Percentiles rank a stretch among this genome's conserved stretches.
Evolutionary conservation across 2,329 filamentous ascomycete genomes (phyloP).

Genomic region (Colletotrichum chrysophilum): DNA sequence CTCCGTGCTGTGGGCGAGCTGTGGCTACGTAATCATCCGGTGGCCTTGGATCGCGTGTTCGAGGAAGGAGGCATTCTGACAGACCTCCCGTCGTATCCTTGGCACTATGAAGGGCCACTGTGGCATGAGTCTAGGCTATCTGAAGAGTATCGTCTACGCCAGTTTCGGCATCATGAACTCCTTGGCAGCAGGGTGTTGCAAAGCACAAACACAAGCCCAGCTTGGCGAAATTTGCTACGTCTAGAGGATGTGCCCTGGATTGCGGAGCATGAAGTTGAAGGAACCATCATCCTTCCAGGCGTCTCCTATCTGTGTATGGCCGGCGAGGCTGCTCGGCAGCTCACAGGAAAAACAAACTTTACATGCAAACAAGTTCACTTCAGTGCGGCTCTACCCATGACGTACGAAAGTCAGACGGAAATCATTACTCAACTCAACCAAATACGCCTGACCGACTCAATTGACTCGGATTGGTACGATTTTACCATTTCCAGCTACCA

Average conservation of each 20-base stretch:
- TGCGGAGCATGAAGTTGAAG: neutral
- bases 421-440: neutral
- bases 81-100: neutral
- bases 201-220: neutral
- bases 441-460: neutral
- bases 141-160: neutral
- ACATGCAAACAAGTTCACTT: slow-evolving; percentile 1
- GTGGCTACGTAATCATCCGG: neutral
- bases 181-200: neutral
- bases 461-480: slow-evolving; percentile 4
- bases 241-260: slow-evolving; percentile 3
- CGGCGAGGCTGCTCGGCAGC: neutral
- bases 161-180: neutral
- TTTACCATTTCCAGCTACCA: slow-evolving; percentile 3
- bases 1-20: slow-evolving; percentile 17
- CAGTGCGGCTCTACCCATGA: neutral
- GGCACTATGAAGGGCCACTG: neutral
- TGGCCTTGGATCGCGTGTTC: neutral
- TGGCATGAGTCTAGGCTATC: slow-evolving; percentile 1
- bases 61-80: neutral
- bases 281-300: neutral
- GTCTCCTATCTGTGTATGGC: neutral
- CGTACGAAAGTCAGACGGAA: neutral
- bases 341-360: neutral
- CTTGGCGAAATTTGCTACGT: neutral